phyloP scores from a whole-genome alignment of 2,329 filamentous ascomycete genomes.

The Aspergillus sp. region DNA sequence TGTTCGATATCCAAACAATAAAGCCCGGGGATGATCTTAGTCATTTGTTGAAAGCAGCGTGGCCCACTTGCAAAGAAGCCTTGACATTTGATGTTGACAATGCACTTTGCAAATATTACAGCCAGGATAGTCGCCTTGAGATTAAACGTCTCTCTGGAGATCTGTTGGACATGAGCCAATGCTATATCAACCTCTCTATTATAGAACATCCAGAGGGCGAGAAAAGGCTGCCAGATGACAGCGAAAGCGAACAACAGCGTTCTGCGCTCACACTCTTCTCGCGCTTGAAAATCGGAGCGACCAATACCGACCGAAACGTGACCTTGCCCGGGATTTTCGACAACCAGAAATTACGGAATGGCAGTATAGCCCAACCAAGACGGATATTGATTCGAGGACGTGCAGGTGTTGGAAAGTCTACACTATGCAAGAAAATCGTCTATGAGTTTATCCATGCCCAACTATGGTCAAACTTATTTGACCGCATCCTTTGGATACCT shows the following conservation, averaged over 20 bases:
- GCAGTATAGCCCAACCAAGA: conserved; percentile 12
- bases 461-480: conserved; percentile 23
- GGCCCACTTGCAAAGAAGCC: neutral
- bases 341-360: conserved; percentile 2
- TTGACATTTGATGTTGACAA: conserved; percentile 1
- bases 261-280: neutral
- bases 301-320: neutral
- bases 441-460: conserved; percentile 22
- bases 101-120: conserved; percentile 8
- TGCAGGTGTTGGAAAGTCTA: conserved; percentile 36
- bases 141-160: conserved; percentile 32
- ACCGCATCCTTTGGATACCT: conserved; percentile 36
- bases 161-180: conserved; percentile 24
- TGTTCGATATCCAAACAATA: neutral
- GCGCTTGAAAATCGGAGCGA: neutral
- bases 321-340: neutral
- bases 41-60: neutral
- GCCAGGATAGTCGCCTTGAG: conserved; percentile 10
- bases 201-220: conserved; percentile 15
- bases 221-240: too few species aligned
- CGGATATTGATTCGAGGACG: conserved; percentile 31
- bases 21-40: neutral
- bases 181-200: conserved; percentile 35
- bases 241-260: neutral
- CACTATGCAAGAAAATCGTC: conserved; percentile 37